phyloP scores from a whole-genome alignment of 768 basidiomycete species.

The Exsudoporus frostii region DNA sequence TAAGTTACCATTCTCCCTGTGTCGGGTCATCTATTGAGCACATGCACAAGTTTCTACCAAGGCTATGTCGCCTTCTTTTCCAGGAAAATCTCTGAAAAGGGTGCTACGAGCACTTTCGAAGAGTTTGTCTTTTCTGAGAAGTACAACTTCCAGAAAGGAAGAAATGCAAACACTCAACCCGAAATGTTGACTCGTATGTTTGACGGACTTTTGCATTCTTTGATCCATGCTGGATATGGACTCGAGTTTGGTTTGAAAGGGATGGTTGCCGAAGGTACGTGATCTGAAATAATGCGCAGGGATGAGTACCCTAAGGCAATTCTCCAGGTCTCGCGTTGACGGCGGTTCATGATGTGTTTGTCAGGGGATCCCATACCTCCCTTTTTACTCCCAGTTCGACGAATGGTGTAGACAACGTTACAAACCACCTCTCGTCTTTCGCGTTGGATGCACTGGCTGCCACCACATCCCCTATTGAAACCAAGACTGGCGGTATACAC shows the following conservation, averaged over 20 bases:
- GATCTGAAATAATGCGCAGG: too few species aligned
- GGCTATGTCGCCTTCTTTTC: slow-evolving; percentile 29
- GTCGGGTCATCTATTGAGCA: not conserved
- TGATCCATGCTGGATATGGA: slow-evolving; percentile 63
- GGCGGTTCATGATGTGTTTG: slow-evolving; percentile 30
- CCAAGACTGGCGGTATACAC: slow-evolving; percentile 14
- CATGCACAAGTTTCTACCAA: slow-evolving; percentile 20
- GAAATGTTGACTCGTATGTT: slow-evolving; percentile 52
- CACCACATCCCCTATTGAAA: not conserved
- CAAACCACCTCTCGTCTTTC: slow-evolving; percentile 2
- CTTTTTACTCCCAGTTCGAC: slow-evolving; percentile 4
- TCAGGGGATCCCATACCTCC: slow-evolving; percentile 32
- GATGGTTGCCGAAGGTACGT: slow-evolving; percentile 57
- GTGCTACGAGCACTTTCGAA: slow-evolving; percentile 18
- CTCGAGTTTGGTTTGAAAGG: slow-evolving; percentile 62
- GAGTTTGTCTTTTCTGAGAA: slow-evolving; percentile 31
- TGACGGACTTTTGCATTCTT: slow-evolving; percentile 53
- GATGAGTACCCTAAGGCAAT: not conserved
- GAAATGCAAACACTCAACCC: slow-evolving; percentile 31
- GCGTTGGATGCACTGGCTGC: not conserved
- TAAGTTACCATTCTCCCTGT: not conserved
- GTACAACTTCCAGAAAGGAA: slow-evolving; percentile 22
- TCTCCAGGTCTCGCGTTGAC: slow-evolving; percentile 24
- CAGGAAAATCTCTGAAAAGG: slow-evolving; percentile 13
- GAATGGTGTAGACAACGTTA: not conserved